phyloP scores from a whole-genome alignment of 306 rosid species.

The Gleditsia sinensis region DNA sequence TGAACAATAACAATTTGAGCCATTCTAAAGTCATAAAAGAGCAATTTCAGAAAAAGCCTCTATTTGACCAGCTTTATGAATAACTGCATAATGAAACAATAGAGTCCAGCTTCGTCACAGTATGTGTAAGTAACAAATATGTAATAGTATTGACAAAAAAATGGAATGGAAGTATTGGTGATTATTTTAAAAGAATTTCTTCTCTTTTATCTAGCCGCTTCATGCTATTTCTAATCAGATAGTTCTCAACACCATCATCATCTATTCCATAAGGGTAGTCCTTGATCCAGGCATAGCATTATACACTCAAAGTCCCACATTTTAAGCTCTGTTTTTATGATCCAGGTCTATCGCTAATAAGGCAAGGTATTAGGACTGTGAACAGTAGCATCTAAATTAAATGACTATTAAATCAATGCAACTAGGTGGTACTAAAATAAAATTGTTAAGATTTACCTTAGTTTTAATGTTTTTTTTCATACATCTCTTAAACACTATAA shows the following conservation, averaged over 20 bases:
- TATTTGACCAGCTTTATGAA: neutral
- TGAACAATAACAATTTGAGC: neutral
- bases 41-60: neutral
- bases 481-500: neutral
- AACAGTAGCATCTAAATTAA: neutral
- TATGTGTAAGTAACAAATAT: neutral
- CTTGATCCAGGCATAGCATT: too few relatives aligned
- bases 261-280: neutral
- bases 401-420: conserved; percentile 10
- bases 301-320: conserved; percentile 7
- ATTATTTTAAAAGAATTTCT: neutral
- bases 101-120: neutral
- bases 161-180: neutral
- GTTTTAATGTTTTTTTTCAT: conserved; percentile 3
- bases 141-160: neutral
- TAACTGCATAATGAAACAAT: neutral
- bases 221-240: conserved; percentile 11
- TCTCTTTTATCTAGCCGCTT: neutral
- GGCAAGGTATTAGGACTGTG: conserved; percentile 1
- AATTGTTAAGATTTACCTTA: neutral
- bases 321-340: conserved; percentile 13
- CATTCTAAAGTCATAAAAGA: neutral
- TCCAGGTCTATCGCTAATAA: conserved; percentile 8
- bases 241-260: neutral
- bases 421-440: conserved; percentile 3